phyloP scores from a whole-genome alignment of 2,329 filamentous ascomycete genomes.

The Hypomyces perniciosus region DNA sequence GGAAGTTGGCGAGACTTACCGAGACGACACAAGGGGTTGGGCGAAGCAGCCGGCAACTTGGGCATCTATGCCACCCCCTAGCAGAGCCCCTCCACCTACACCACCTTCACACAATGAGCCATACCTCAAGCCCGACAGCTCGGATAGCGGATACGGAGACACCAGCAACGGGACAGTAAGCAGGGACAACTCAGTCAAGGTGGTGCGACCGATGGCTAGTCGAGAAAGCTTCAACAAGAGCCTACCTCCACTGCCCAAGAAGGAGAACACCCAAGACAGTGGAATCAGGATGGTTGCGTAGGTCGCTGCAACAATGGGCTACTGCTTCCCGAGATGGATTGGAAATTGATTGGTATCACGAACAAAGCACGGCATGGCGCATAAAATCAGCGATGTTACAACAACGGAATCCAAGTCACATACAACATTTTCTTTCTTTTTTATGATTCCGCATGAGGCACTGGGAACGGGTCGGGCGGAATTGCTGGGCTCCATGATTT shows the following conservation, averaged over 20 bases:
- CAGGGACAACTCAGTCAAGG: conserved; percentile 25
- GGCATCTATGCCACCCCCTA: conserved; percentile 39
- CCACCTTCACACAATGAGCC: conserved; percentile 27
- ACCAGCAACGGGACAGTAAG: conserved; percentile 26
- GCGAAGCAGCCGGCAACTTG: conserved; percentile 35
- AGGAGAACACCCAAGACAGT: conserved; percentile 23
- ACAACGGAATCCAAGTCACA: conserved; percentile 3
- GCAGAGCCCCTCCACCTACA: conserved; percentile 33
- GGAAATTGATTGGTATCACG: conserved; percentile 13
- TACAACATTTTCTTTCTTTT: conserved; percentile 6
- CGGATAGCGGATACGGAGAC: conserved; percentile 43
- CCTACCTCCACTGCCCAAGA: conserved; percentile 49
- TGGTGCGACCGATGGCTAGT: conserved; percentile 36
- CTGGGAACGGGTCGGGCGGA: conserved; percentile 13
- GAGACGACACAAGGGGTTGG: conserved; percentile 36
- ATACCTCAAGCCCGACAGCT: conserved; percentile 38
- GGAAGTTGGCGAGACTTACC: conserved; percentile 73
- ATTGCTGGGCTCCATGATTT: conserved; percentile 11
- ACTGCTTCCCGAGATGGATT: conserved; percentile 17
- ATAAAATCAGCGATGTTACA: conserved; percentile 14
- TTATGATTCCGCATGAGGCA: conserved; percentile 16
- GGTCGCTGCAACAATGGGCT: conserved; percentile 14
- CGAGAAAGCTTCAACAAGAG: conserved; percentile 56
- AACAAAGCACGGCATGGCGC: conserved; percentile 14
- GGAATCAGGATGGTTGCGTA: conserved; percentile 28